These are phyloP conservation scores for Suillus paluster DNA, from an alignment of 768 basidiomycete species.

Conservation along the genomic window DNA sequence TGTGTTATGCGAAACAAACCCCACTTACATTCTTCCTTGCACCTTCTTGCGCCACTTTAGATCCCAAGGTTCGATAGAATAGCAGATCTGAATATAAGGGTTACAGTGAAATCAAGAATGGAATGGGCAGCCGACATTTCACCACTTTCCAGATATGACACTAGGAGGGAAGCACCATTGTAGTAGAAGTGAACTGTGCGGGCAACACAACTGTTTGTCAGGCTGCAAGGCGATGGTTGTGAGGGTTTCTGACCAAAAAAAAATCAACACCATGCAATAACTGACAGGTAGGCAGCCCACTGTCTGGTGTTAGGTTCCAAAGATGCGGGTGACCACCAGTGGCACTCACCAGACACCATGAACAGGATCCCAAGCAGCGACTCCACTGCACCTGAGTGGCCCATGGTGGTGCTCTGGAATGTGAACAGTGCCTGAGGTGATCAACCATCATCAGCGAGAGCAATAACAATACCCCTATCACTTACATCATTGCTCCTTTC, in stretches of 20 bases:
- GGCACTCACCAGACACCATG: neutral
- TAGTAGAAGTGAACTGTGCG: neutral
- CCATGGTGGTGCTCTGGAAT: neutral
- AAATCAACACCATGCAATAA: neutral
- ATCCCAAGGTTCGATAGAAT: constrained; percentile 9
- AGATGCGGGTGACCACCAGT: neutral
- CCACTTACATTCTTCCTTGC: constrained; percentile 3
- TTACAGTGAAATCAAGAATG: neutral
- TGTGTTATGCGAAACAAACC: neutral
- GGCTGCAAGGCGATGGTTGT: too few relatives aligned
- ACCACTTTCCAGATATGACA: constrained; percentile 5
- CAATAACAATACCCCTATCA: neutral
- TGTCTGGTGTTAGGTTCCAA: neutral
- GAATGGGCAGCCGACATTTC: neutral
- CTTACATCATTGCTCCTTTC: neutral
- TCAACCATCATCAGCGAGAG: neutral
- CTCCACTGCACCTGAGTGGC: neutral
- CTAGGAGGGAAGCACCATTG: neutral
- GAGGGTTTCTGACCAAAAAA: neutral
- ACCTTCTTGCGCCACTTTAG: constrained; percentile 6
- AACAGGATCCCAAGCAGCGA: neutral
- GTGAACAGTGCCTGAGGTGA: neutral
- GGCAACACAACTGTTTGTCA: neutral
- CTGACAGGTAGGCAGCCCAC: neutral
- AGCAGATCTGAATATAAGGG: neutral